Evolutionary conservation across 2,329 filamentous ascomycete genomes (phyloP).

Genomic region (Clarireedia homoeocarpa): DNA sequence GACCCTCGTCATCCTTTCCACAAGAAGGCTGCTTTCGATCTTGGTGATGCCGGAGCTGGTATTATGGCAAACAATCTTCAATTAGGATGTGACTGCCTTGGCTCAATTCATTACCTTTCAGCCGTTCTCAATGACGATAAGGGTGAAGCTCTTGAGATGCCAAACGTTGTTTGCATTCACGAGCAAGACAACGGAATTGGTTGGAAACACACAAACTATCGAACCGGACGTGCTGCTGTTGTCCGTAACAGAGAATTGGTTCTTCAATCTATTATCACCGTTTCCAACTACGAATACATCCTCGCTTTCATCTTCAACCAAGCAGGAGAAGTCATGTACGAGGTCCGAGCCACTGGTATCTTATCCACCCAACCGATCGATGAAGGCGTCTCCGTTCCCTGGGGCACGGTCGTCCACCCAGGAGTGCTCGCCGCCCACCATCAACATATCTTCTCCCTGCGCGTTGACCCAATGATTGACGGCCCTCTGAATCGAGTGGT

Average conservation of each 20-base stretch:
- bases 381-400: conserved; percentile 54
- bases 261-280: conserved; percentile 62
- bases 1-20: conserved; percentile 62
- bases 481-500: conserved; percentile 47
- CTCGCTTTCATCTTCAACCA: conserved; percentile 66
- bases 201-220: conserved; percentile 65
- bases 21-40: conserved; percentile 63
- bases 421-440: conserved; percentile 64
- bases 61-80: conserved; percentile 62
- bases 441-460: conserved; percentile 68
- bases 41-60: conserved; percentile 59
- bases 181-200: conserved; percentile 61
- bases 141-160: conserved; percentile 48
- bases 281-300: conserved; percentile 68
- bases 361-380: conserved; percentile 61
- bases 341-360: conserved; percentile 62
- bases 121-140: conserved; percentile 51
- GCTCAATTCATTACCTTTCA: conserved; percentile 60
- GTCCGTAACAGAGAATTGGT: conserved; percentile 58
- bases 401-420: conserved; percentile 61
- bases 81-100: conserved; percentile 63
- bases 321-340: conserved; percentile 57
- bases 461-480: conserved; percentile 54
- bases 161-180: conserved; percentile 63
- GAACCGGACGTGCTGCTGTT: conserved; percentile 55